phyloP scores from a whole-genome alignment of 352 stramenopile genomes.

The Phytophthora fragariae region DNA sequence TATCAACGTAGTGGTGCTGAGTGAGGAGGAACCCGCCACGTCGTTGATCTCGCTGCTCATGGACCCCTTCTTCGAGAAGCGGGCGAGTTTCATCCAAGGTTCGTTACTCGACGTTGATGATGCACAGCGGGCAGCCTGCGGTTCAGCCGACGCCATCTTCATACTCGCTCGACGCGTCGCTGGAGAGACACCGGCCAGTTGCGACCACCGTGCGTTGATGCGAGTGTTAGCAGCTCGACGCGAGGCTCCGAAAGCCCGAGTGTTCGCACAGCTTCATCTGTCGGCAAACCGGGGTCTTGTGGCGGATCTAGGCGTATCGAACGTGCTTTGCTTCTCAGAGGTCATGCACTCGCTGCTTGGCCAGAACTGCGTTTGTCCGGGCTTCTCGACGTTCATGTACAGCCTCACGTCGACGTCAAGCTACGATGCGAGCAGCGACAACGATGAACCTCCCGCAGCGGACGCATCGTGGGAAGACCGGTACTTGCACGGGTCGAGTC shows the following conservation, averaged over 20 bases:
- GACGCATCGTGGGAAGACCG: slow-evolving; percentile 70
- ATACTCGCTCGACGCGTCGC: slow-evolving; percentile 67
- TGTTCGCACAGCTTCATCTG: slow-evolving; percentile 80
- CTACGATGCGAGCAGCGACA: slow-evolving; percentile 40
- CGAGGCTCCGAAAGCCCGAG: slow-evolving; percentile 48
- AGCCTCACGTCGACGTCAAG: slow-evolving; percentile 84
- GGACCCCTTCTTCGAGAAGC: slow-evolving; percentile 89
- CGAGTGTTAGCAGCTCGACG: slow-evolving; percentile 76
- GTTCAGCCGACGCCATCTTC: slow-evolving; percentile 75
- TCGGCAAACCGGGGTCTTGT: slow-evolving; percentile 76
- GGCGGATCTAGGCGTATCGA: slow-evolving; percentile 72
- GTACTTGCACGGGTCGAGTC: slow-evolving; percentile 74
- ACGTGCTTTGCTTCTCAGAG: slow-evolving; percentile 81
- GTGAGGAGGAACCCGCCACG: slow-evolving; percentile 76
- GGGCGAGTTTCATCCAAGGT: slow-evolving; percentile 80
- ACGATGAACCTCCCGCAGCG: slow-evolving; percentile 34
- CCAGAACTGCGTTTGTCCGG: slow-evolving; percentile 87
- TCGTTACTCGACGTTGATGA: slow-evolving; percentile 84
- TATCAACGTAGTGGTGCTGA: slow-evolving; percentile 81
- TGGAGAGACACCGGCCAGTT: slow-evolving; percentile 67
- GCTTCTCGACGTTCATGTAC: slow-evolving; percentile 89
- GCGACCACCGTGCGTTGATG: slow-evolving; percentile 82
- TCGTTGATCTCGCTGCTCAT: slow-evolving; percentile 79
- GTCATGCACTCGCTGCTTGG: slow-evolving; percentile 81
- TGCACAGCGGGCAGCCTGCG: slow-evolving; percentile 67